Evolutionary conservation across 305 asterid species (phyloP), one percentile per base, ranked within the genome.

Genomic region (Solanum hybrid): DNA sequence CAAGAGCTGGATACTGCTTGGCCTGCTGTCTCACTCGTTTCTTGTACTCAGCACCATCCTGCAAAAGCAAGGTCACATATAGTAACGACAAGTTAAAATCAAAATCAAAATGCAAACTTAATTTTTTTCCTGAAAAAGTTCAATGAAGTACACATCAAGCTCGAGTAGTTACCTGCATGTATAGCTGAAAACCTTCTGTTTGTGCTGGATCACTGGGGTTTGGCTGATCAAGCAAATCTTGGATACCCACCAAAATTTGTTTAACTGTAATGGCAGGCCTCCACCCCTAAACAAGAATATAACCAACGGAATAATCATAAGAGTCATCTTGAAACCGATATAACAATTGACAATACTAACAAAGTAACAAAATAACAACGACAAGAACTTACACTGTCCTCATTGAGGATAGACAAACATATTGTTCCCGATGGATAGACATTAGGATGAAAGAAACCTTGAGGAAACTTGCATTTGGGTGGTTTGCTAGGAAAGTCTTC

Each of bases 181-280:
- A 93, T 82, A 94, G 88, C 73, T 93, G 94, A 91, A 93, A 93
- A 29, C 97, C 96, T 27, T 95, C 97, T 33, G 94, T 95, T 90
- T 95, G 97, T 10, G 97, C 96, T 29, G 97, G 96, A 91, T 94
- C 96, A 76, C 90, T 85, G 32, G 96, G 96, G 82, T 95, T 95
- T 6, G 96, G 96, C 90, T 91, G 93, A 81, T 93, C 95, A 31
- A 95, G 90, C 90, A 95, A 93, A 93, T 95, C 96, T 90, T 95
- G 96, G 89, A 95, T 94, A 61, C 96, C 97, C 75, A 94, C 89
- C 79, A 94, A 92, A 88, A 95, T 93, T 90, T 95, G 97, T 91
- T 94, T 94, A 90, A 95, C 95, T 9, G 96, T 94, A 80, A 95
- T 94, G 17, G 96, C 96, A 13, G 97, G 97, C 79, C 96, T 89